Base-by-base conservation (phyloP, 2,329 filamentous ascomycete genomes). In the Waltergamsia citrina region DNA sequence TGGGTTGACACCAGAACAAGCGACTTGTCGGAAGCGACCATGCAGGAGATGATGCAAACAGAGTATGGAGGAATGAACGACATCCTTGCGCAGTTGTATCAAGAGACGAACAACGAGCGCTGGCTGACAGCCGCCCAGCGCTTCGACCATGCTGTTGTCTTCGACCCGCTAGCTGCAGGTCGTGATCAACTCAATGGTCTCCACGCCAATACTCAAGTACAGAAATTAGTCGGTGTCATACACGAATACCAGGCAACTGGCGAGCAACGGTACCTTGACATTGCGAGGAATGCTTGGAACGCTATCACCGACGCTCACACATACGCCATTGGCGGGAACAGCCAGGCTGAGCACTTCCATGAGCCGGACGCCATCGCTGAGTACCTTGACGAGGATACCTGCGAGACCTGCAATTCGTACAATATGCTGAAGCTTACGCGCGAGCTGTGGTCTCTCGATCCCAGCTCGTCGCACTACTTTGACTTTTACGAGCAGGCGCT, bases 361-460 rank as follows among this genome's bases (percentile, higher is more conserved):
- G 46, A 48, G 0, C 54, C 67, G 0, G 57, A 70, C 38, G 62
- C 57, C 8, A 71, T 71, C 34, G 52, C 67, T 0, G 44, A 42
- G 3, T 63, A 58, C 33, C 50, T 73, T 9, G 48, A 47, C 4
- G 43, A 50, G 0, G 69, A 73, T 43, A 71, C 67, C 0, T 60
- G 57, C 29, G 69, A 73, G 47, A 58, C 58, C 3, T 72, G 69
- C 49, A 71, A 72, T 46, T 67, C 65, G 1, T 71, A 71, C 45
- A 73, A 73, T 42, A 73, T 72, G 69, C 62, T 72, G 29, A 71
- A 71, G 44, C 48, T 73, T 23, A 70, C 69, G 0, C 57, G 66
- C 1, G 66, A 71, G 35, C 54, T 73, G 5, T 73, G 62, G 61
- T 48, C 56, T 2, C 47, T 61, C 21, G 52, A 65, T 19, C 64